Evolutionary conservation across 495 filamentous ascomycete species (phyloP).

Genomic region (Peziza echinospora): DNA sequence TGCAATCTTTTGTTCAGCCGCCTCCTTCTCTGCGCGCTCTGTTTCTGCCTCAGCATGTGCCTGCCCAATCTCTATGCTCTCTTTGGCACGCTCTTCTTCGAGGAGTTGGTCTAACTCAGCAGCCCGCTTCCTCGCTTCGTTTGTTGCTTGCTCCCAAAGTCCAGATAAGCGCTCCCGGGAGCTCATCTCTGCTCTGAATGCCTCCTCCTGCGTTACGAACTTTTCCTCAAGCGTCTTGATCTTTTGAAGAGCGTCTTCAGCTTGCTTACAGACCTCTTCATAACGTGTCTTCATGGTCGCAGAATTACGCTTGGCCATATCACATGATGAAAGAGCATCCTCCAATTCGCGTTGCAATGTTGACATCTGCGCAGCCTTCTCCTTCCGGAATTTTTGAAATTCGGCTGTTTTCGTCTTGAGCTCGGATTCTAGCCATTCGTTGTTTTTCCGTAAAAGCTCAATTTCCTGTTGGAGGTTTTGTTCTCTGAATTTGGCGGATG

Average conservation of each 20-base stretch:
- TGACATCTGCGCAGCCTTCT: conserved; percentile 68
- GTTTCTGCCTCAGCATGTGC: conserved; percentile 63
- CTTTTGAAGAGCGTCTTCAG: conserved; percentile 55
- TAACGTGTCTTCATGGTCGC: conserved; percentile 56
- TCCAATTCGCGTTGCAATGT: conserved; percentile 77
- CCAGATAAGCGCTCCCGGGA: conserved; percentile 58
- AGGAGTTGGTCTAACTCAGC: conserved; percentile 59
- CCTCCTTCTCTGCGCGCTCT: conserved; percentile 47
- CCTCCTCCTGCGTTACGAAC: conserved; percentile 52
- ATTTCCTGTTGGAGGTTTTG: conserved; percentile 74
- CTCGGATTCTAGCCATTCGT: conserved; percentile 79
- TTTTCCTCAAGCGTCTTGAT: conserved; percentile 74
- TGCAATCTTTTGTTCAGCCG: conserved; percentile 43
- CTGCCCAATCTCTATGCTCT: conserved; percentile 56
- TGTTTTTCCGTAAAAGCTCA: conserved; percentile 62
- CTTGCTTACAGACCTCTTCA: conserved; percentile 65
- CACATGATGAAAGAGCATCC: conserved; percentile 51
- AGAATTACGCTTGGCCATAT: conserved; percentile 56
- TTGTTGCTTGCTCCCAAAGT: conserved; percentile 60
- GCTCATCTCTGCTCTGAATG: conserved; percentile 64
- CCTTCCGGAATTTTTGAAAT: conserved; percentile 75
- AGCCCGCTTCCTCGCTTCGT: conserved; percentile 56
- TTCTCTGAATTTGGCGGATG: conserved; percentile 64
- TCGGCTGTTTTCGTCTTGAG: conserved; percentile 73
- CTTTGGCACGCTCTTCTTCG: conserved; percentile 59